phyloP scores from a whole-genome alignment of 1,284 basidiomycete genomes.

The Rhodotorula sp. region DNA sequence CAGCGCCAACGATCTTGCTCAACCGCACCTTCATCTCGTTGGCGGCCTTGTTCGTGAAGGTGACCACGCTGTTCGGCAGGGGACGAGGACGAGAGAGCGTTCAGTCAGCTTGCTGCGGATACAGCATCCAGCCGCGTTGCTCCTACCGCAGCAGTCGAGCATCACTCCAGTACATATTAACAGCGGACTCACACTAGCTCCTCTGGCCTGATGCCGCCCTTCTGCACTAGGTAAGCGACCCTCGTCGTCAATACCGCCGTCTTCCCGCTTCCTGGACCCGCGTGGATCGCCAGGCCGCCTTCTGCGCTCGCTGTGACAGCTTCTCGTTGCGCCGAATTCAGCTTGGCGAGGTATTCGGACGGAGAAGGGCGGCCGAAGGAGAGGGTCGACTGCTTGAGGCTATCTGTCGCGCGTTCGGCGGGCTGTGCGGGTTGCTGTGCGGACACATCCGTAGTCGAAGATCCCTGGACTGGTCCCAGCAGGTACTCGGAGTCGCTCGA shows the following conservation, averaged over 20 bases:
- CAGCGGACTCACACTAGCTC: slow-evolving; percentile 32
- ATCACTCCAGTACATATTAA: no score
- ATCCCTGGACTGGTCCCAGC: background rate
- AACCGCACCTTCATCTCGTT: slow-evolving; percentile 81
- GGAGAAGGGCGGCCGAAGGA: background rate
- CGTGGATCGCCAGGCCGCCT: slow-evolving; percentile 73
- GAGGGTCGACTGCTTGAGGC: slow-evolving; percentile 24
- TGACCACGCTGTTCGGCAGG: slow-evolving; percentile 43
- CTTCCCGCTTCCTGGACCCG: slow-evolving; percentile 61
- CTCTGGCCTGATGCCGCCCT: slow-evolving; percentile 35
- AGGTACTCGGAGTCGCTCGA: slow-evolving; percentile 20
- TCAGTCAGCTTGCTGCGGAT: no score
- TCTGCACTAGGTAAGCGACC: slow-evolving; percentile 69
- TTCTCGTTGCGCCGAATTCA: slow-evolving; percentile 41
- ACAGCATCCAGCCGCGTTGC: no score
- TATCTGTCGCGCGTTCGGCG: background rate
- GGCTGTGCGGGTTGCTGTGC: background rate
- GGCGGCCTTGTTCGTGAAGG: slow-evolving; percentile 60
- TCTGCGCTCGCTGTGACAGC: slow-evolving; percentile 49
- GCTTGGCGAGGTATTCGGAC: slow-evolving; percentile 30
- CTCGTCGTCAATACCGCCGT: slow-evolving; percentile 71
- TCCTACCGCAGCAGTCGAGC: no score
- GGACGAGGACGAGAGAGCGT: background rate
- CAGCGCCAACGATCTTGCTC: slow-evolving; percentile 65
- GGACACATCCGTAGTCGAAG: no score